These are phyloP conservation scores for Ophiocordyceps polyrhachis-furcata DNA, from an alignment of 2,329 filamentous ascomycete species.

Conservation along the genomic window DNA sequence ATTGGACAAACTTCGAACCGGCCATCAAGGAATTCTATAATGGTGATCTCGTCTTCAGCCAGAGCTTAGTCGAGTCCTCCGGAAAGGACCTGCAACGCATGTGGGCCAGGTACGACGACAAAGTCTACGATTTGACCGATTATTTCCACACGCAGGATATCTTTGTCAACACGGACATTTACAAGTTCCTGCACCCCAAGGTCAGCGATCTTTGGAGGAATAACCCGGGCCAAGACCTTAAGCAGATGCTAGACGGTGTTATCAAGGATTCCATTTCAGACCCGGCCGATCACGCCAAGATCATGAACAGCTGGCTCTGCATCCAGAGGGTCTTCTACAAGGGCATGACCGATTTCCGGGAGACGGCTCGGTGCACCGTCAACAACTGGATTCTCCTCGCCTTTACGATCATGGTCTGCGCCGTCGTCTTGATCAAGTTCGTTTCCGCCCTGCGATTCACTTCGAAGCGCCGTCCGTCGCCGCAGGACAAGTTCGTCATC, in stretches of 20 bases:
- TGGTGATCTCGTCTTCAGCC: conserved; percentile 62
- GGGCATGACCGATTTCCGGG: conserved; percentile 71
- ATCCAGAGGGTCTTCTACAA: conserved; percentile 69
- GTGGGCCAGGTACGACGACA: conserved; percentile 64
- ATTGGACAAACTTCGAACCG: conserved; percentile 52
- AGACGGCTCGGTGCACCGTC: conserved; percentile 55
- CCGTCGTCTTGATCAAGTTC: conserved; percentile 81
- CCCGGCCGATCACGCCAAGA: conserved; percentile 25
- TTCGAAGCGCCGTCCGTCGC: conserved; percentile 77
- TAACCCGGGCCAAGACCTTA: conserved; percentile 68
- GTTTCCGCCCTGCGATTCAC: conserved; percentile 89
- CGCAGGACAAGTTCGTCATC: conserved; percentile 96
- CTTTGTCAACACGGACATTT: conserved; percentile 33
- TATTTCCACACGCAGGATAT: conserved; percentile 63
- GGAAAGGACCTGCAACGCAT: conserved; percentile 48
- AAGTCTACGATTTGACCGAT: conserved; percentile 77
- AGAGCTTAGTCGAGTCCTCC: conserved; percentile 37
- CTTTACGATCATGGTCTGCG: conserved; percentile 68
- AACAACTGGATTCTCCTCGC: conserved; percentile 83
- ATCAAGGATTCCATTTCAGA: conserved; percentile 30
- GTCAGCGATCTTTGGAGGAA: conserved; percentile 51
- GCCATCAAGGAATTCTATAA: conserved; percentile 74
- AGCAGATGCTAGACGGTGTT: conserved; percentile 38
- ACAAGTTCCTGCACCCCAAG: conserved; percentile 53
- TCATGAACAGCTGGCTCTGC: conserved; percentile 56